Conservation (phyloP, 78 protist genomes). For the Chrysochromulina parva region DNA sequence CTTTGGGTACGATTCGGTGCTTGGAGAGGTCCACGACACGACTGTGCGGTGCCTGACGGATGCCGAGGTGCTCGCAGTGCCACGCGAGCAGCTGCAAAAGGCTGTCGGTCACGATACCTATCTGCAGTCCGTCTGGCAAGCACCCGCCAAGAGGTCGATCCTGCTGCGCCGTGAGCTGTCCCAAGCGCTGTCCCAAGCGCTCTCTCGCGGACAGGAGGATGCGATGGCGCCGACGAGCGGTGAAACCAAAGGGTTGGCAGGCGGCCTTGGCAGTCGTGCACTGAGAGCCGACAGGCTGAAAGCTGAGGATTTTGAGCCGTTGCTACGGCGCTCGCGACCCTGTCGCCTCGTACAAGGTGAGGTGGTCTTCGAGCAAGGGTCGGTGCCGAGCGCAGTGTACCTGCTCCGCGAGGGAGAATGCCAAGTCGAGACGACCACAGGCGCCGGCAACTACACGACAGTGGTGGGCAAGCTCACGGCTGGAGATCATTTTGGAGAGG, state of each 20-base stretch:
- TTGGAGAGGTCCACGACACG: background rate
- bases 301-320: background rate
- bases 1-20: background rate
- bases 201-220: too few relatives aligned
- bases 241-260: too few relatives aligned
- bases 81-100: background rate
- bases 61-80: background rate
- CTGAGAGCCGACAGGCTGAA: background rate
- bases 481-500: background rate
- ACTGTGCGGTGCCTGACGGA: background rate
- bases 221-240: too few relatives aligned
- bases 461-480: background rate
- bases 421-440: background rate
- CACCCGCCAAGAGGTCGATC: background rate
- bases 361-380: background rate
- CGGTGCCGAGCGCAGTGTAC: background rate
- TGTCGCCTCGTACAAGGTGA: background rate
- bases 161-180: background rate
- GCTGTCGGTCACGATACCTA: background rate
- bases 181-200: background rate
- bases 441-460: background rate
- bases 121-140: background rate
- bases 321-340: background rate
- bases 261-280: too few relatives aligned
- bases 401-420: background rate